Evolutionary conservation across 1,284 basidiomycete species (phyloP).

Genomic region (Boletellus dicymbophilus): DNA sequence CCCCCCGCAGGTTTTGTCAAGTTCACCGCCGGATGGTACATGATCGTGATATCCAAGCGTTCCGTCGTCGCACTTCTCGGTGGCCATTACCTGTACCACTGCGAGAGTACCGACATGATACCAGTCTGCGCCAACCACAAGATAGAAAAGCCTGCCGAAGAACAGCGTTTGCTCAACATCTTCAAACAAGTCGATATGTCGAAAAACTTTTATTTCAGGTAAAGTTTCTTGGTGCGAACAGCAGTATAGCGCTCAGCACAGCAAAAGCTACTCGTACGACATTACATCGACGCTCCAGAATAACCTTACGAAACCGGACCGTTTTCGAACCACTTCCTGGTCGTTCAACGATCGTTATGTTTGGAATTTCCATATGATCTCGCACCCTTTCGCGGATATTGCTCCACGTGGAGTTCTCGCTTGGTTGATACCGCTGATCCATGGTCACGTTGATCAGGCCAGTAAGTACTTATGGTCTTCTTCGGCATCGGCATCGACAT

Average conservation of each 20-base stretch:
- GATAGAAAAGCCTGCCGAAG: constrained; percentile 82
- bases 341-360: constrained; percentile 90
- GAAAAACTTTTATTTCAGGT: constrained; percentile 99
- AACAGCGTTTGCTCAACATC: constrained; percentile 84
- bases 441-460: constrained; percentile 98
- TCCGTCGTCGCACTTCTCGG: constrained; percentile 93
- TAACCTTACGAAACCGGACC: constrained; percentile 74
- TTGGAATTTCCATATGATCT: constrained; percentile 96
- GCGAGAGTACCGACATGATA: constrained; percentile 88
- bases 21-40: constrained; percentile 92
- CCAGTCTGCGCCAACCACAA: constrained; percentile 75
- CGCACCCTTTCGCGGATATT: constrained; percentile 54
- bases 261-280: constrained; percentile 90
- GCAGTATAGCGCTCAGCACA: constrained; percentile 2
- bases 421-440: constrained; percentile 93
- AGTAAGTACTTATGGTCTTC: constrained; percentile 63
- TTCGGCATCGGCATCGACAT: not conserved
- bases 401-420: constrained; percentile 36
- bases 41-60: constrained; percentile 88
- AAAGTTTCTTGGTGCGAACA: constrained; percentile 8
- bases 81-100: constrained; percentile 97
- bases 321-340: constrained; percentile 48
- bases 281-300: constrained; percentile 93
- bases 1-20: constrained; percentile 69
- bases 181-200: constrained; percentile 98